Base-by-base conservation (phyloP, 2,329 filamentous ascomycete genomes). In the Parascedosporium putredinis region DNA sequence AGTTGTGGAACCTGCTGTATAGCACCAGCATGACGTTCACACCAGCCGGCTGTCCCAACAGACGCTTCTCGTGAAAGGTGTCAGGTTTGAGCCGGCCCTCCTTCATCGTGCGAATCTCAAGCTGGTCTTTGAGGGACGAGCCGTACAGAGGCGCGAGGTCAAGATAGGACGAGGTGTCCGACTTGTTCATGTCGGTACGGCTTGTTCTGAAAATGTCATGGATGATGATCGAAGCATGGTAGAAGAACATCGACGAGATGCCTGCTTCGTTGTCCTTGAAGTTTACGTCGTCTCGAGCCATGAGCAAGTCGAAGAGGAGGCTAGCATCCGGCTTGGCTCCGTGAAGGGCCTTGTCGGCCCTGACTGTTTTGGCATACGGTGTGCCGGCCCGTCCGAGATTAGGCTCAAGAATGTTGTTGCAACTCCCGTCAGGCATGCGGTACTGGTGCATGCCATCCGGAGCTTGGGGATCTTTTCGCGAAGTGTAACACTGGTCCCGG, bases 161-260 rank as follows among this genome's bases (percentile, higher is more conserved):
- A 22, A 89, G 74, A 54, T 89, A 89, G 0, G 84, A 88, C 0
- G 83, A 88, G 0, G 82, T 86, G 54, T 79, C 69, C 1, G 79
- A 84, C 50, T 76, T 78, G 50, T 76, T 78, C 58, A 71, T 74
- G 60, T 88, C 80, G 4, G 67, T 68, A 23, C 79, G 76, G 56
- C 77, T 78, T 2, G 64, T 65, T 4, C 61, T 58, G 53, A 66
- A 66, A 50, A 66, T 62, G 22, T 65, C 64, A 22, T 66, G 64
- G 10, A 66, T 66, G 47, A 64, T 64, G 57, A 90, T 83, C 5
- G 83, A 79, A 0, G 84, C 86, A 40, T 86, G 69, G 55, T 88
- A 88, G 62, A 87, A 88, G 14, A 90, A 68, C 66, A 88, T 79
- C 56, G 81, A 83, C 0, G 84, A 88, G 36, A 89, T 80, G n/a